Conservation (phyloP, 371 early-diverging fungal genomes). For the Zopfochytrium polystomum region DNA sequence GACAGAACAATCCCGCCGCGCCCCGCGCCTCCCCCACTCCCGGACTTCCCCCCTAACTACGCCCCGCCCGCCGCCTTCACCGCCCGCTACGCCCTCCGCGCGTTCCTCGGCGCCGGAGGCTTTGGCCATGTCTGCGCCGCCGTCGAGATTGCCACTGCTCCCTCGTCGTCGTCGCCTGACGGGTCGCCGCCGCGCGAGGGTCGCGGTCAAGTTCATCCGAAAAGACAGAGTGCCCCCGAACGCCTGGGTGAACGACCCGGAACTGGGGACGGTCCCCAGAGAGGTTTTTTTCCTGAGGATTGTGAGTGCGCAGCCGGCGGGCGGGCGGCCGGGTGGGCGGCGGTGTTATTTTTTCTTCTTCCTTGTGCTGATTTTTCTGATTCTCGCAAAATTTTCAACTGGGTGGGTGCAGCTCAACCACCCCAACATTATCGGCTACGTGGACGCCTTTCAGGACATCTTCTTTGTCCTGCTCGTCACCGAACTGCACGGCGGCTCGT, state of each 20-base stretch:
- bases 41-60: no score
- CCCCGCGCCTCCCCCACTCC: no score
- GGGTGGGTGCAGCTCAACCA: constrained; percentile 61
- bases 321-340: constrained; percentile 62
- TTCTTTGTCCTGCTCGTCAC: constrained; percentile 69
- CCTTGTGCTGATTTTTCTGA: neutral
- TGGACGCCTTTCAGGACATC: constrained; percentile 66
- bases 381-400: no score
- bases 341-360: no score
- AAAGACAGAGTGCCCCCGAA: constrained; percentile 61
- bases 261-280: constrained; percentile 45
- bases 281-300: constrained; percentile 48
- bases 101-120: constrained; percentile 68
- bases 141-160: constrained; percentile 44
- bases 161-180: no score
- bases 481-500: constrained; percentile 74
- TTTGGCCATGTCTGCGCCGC: constrained; percentile 74
- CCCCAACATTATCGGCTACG: constrained; percentile 61
- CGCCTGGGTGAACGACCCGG: constrained; percentile 53
- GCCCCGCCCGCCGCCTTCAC: no score
- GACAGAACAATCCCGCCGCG: no score
- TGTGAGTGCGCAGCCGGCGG: constrained; percentile 22
- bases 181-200: no score
- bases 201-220: constrained; percentile 77
- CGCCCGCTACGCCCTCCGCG: no score